Base-by-base conservation (phyloP, 2,329 filamentous ascomycete species). In the Fusarium torulosum region DNA sequence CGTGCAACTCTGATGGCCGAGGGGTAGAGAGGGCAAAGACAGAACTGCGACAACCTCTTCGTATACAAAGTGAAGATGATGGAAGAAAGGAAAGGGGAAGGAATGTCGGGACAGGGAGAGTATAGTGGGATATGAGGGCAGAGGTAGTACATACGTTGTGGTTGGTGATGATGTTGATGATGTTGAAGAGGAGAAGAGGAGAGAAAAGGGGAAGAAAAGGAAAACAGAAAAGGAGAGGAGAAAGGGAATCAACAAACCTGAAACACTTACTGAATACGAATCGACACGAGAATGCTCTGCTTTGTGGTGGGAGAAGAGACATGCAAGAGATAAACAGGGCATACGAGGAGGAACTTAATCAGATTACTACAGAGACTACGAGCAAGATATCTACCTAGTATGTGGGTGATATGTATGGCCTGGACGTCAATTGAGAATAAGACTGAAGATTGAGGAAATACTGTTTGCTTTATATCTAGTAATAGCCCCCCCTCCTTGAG, bases 301-400 rank as follows among this genome's bases (percentile, higher is more conserved):
- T 49, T n/a, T 13, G 10, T 29, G 11, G 10, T 31, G 13, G 21
- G 37, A 41, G 31, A 29, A 29, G n/a, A 10, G 20, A 29, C 20
- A 25, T 15, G 11, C 7, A n/a, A 25, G 21, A 14, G 27, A 56
- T 35, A 56, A 55, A 29, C 20, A 23, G 33, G 11, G 20, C 10
- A 62, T 47, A 38, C 23, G 14, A 13, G 9, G 25, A 33, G 7
- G 42, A 47, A 62, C 49, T 62, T 19, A 10, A 15, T 23, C 7
- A 25, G 10, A 41, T 45, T 17, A 23, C 5, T 23, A 7, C 21
- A 41, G 21, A 35, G 46, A 54, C 56, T 25, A 20, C 6, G 23
- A 9, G 14, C 11, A 20, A 27, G 7, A 11, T 6, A 19, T 17
- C 17, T 43, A 21, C 19, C 17, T 19, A 4, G 5, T 20, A 13